Conservation (phyloP, 164 flowering plant genomes). For the Nymphaea colorata region DNA sequence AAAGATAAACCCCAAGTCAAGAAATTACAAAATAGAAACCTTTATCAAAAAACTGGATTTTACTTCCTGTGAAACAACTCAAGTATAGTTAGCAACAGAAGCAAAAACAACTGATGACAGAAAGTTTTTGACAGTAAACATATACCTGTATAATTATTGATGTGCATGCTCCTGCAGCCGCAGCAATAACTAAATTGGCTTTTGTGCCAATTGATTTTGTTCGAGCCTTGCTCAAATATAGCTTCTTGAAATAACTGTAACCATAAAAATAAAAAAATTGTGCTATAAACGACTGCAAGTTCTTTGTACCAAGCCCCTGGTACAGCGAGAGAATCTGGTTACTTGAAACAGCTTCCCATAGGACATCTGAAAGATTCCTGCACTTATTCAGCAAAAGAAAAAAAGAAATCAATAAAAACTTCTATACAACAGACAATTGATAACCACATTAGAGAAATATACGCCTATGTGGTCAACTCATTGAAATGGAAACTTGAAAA, state of each 20-base stretch:
- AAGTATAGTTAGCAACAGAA: neutral
- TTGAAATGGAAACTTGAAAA: too few species aligned
- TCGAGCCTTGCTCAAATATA: conserved; percentile 32
- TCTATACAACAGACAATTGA: neutral
- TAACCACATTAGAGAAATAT: neutral
- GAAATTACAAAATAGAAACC: neutral
- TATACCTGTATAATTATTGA: conserved; percentile 43
- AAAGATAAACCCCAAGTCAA: neutral
- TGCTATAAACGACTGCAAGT: conserved; percentile 52
- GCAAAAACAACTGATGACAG: neutral
- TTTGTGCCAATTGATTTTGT: conserved; percentile 47
- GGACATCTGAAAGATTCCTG: conserved; percentile 53
- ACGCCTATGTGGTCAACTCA: neutral
- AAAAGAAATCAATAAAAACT: neutral
- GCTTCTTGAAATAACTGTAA: conserved; percentile 50
- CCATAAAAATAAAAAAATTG: conserved; percentile 63
- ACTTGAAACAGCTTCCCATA: conserved; percentile 56
- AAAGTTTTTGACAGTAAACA: neutral
- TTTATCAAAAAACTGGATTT: neutral
- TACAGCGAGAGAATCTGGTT: conserved; percentile 49
- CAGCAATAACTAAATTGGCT: conserved; percentile 61
- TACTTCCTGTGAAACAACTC: neutral
- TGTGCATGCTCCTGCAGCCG: conserved; percentile 68
- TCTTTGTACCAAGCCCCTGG: conserved; percentile 69
- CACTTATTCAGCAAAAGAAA: conserved; percentile 4